These are phyloP conservation scores for Rostrohypoxylon terebratum DNA, from an alignment of 495 filamentous ascomycete genomes.

Conservation along the genomic window DNA sequence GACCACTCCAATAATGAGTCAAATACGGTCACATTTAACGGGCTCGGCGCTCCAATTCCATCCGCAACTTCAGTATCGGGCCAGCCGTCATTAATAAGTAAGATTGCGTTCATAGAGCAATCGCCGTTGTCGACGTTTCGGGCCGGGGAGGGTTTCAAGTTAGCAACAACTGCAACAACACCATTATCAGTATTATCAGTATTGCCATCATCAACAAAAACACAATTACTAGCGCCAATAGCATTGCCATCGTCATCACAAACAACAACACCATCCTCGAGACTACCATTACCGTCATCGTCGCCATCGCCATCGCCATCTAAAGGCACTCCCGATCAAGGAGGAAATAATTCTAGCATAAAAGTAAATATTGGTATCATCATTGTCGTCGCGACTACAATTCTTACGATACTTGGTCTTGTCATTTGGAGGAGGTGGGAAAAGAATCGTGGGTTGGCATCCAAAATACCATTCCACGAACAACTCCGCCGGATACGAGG, in stretches of 20 bases:
- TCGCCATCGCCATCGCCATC: neutral
- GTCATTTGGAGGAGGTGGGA: neutral
- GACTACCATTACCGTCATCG: neutral
- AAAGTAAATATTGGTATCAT: neutral
- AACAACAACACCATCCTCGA: too few species aligned
- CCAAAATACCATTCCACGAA: neutral
- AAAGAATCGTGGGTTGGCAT: neutral
- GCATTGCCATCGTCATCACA: neutral
- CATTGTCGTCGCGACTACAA: neutral
- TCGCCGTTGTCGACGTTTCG: neutral
- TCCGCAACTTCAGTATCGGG: conserved; percentile 1
- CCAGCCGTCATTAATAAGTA: conserved; percentile 3
- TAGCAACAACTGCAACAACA: neutral
- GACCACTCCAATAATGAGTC: neutral
- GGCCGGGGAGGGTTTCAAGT: neutral
- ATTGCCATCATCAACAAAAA: neutral
- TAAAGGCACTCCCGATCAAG: neutral
- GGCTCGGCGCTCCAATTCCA: neutral
- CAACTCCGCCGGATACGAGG: too few species aligned
- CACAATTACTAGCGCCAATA: too few species aligned
- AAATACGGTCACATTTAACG: conserved; percentile 5
- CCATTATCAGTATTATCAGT: neutral
- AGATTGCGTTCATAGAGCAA: neutral
- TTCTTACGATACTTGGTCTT: neutral
- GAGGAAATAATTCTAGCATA: too few species aligned